phyloP scores from a whole-genome alignment of 441 rosid genomes.

The Erysimum pusillum region DNA sequence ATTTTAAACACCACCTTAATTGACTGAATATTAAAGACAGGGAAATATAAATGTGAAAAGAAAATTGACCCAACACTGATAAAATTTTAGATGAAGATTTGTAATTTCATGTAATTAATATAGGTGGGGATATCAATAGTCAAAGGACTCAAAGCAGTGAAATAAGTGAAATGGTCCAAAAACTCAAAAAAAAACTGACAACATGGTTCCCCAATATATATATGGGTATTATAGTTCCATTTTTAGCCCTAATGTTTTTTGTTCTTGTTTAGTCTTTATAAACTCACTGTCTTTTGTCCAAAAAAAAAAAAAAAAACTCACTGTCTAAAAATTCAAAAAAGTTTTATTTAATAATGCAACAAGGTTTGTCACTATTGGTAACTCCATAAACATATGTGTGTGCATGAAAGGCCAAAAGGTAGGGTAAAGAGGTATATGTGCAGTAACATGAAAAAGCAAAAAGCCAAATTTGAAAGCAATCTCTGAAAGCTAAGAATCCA shows the following conservation, averaged over 20 bases:
- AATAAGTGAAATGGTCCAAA: conserved; percentile 43
- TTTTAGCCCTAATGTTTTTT: neutral
- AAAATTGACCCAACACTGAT: conserved; percentile 28
- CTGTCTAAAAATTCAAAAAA: neutral
- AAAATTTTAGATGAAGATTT: neutral
- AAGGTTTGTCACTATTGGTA: conserved; percentile 28
- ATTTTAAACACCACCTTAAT: neutral
- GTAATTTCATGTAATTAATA: conserved; percentile 19
- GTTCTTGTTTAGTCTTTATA: conserved; percentile 5
- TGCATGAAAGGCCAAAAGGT: conserved; percentile 20
- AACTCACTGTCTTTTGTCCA: too few relatives aligned
- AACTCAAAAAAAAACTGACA: conserved; percentile 33
- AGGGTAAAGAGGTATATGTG: neutral
- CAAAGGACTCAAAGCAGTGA: too few relatives aligned
- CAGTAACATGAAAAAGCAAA: conserved; percentile 14
- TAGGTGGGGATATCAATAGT: conserved; percentile 19
- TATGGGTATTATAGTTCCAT: too few relatives aligned
- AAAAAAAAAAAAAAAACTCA: too few relatives aligned
- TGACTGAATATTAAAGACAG: neutral
- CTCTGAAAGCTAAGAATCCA: conserved; percentile 33
- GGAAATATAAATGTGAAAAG: conserved; percentile 25
- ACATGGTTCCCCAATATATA: conserved; percentile 10
- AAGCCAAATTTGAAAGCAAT: conserved; percentile 38
- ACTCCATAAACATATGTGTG: neutral
- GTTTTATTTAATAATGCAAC: neutral